These are phyloP conservation scores for Acanthamoeba castellanii DNA, from an alignment of 208 protist species.

Conservation along the genomic window DNA sequence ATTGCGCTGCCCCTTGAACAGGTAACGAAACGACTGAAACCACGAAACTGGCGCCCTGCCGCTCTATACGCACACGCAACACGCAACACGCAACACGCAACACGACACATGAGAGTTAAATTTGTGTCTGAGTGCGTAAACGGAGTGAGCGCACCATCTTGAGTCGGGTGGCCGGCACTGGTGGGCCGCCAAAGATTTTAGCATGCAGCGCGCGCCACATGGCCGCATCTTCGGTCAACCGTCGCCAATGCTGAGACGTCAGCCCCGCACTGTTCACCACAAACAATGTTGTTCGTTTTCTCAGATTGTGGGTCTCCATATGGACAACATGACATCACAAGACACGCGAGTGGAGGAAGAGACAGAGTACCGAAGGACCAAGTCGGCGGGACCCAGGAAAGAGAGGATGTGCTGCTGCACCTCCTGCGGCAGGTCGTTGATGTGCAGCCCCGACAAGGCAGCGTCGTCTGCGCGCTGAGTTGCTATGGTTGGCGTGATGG, in stretches of 20 bases:
- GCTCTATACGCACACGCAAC: no score
- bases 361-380: neutral
- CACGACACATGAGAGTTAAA: no score
- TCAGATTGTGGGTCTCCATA: no score
- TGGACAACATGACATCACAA: no score
- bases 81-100: neutral
- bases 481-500: no score
- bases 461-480: no score
- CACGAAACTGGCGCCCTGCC: neutral
- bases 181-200: neutral
- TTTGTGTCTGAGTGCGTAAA: no score
- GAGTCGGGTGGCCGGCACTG: neutral
- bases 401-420: conserved; percentile 9
- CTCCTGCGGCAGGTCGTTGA: neutral
- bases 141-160: neutral
- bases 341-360: neutral
- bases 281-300: neutral
- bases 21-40: neutral
- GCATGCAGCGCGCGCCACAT: neutral
- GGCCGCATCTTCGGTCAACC: neutral
- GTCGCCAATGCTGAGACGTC: neutral
- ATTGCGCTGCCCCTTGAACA: neutral
- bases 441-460: neutral
- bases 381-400: neutral
- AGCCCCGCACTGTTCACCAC: neutral